Conservation (phyloP, 768 basidiomycete species). For the Multifurca ochricompacta region DNA sequence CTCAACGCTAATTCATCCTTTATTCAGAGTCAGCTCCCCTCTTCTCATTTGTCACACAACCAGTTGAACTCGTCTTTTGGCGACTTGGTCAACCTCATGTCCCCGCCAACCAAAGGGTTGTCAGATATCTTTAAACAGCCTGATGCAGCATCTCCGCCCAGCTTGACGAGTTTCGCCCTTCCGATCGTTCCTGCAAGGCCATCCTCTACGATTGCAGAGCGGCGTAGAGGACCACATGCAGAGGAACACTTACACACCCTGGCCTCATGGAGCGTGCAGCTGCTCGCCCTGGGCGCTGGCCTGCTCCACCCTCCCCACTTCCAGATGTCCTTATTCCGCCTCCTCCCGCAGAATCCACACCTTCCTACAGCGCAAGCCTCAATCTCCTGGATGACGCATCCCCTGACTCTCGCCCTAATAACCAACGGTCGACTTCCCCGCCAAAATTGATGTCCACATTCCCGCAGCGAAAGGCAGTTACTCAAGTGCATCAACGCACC, state of each 20-base stretch:
- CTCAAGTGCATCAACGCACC: constrained; percentile 10
- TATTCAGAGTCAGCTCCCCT: neutral
- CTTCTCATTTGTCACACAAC: constrained; percentile 5
- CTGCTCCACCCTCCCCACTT: constrained; percentile 15
- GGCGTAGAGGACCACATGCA: constrained; percentile 30
- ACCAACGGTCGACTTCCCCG: neutral
- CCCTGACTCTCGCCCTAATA: neutral
- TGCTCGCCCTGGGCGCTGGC: constrained; percentile 10
- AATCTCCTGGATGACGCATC: neutral
- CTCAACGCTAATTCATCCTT: neutral
- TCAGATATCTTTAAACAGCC: neutral
- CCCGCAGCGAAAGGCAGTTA: neutral
- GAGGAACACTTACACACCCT: constrained; percentile 50
- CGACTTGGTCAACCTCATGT: constrained; percentile 43
- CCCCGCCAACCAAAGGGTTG: constrained; percentile 24
- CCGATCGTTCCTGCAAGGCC: neutral
- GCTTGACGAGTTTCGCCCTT: neutral
- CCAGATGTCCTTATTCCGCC: constrained; percentile 11
- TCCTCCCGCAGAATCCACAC: constrained; percentile 2
- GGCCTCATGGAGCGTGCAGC: constrained; percentile 50
- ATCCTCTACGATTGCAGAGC: constrained; percentile 17
- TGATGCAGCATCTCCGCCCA: neutral
- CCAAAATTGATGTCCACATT: neutral
- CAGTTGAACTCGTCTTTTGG: constrained; percentile 30
- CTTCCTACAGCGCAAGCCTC: neutral